Base-by-base conservation (phyloP, 139 green algal species). In the Eudorina sp. region DNA sequence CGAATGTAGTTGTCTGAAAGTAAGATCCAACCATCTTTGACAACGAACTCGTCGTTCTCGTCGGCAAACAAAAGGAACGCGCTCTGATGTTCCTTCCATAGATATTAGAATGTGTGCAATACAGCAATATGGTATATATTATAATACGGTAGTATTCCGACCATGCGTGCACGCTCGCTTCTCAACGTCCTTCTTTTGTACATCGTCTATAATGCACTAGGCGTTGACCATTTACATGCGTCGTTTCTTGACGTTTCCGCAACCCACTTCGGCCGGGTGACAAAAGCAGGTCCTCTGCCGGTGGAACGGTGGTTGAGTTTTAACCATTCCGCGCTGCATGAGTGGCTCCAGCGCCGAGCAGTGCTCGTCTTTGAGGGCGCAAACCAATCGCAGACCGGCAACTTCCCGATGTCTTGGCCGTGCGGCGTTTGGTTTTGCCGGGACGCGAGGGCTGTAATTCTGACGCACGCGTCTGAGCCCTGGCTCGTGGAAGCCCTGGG, bases 401-500 rank as follows among this genome's bases (percentile, higher is more conserved):
- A 25, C 6, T 21, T 16, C 21, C 48, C 48, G 13, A 36, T 34
- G 9, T 31, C 75, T 7, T 18, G 16, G 34, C 40, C 75, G 14
- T 83, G 75, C 34, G 48, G 75, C 16, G 75, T 46, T 2, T 83
- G 75, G 75, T 34, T 43, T 31, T 21, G 31, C 48, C 29, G 18
- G 21, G 31, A 83, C 4, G 31, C 18, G 31, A 69, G 48, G 18
- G 0, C 29, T 14, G 51, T 83, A 5, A 21, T 83, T 3, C 4
- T 83, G 6, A 40, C 48, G 13, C 48, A 83, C n/a, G 31, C 48
- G n/a, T 51, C 48, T 0, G 34, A 68, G 18, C 31, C 16, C 31
- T 83, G 75, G 75, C 75, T 83, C 14, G 0, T 83, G 31, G 48
- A 83, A 0, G 75, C n/a, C 48, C n/a, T 83, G 2, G 75, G 75